Evolutionary conservation across 306 rosid species (phyloP), one percentile per base, ranked within the genome.

Genomic region (Citrullus mucosospermus): DNA sequence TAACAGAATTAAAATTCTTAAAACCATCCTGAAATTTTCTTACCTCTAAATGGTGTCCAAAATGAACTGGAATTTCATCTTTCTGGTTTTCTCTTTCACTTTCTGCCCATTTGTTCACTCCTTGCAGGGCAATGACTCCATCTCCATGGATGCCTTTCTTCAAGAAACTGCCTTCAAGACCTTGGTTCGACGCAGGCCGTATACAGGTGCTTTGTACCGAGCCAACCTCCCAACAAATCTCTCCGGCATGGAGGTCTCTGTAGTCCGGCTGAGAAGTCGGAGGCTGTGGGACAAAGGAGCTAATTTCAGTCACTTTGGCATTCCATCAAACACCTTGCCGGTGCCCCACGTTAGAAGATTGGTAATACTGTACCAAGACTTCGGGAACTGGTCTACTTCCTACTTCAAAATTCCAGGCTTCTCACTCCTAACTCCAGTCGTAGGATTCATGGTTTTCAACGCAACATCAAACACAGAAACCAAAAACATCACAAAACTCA

Each of bases 391-490:
- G 92, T 91, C 97, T 53, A 85, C 96, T 3, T 84, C 34, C 59
- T 86, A 79, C 87, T 92, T 90, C 80, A 61, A 4, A 11, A 70
- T 91, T 53, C 86, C 86, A 84, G 91, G 93, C 74, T 87, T 88
- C 87, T 83, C 90, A 4, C 86, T 92, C 25, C n/a, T 88, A 79
- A 81, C 96, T 80, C 80, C 91, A 48, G 91, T 91, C 36, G 84
- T 95, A 60, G 95, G 98, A 39, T 91, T 95, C 82, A 69, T 80
- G 84, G 98, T 81, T 81, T 95, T 90, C 70, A 94, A 94, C 82
- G 96, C 93, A 16, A 88, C 95, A 20, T 89, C 96, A 13, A 85
- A 94, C 82, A 83, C 85, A 16, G 72, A 86, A 9, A 80, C 82
- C 32, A 75, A 46, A 36, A 84, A 79, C 77, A 50, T 81, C 57